These are phyloP conservation scores for Tuber magnatum DNA, from an alignment of 495 filamentous ascomycete species.

Conservation along the genomic window DNA sequence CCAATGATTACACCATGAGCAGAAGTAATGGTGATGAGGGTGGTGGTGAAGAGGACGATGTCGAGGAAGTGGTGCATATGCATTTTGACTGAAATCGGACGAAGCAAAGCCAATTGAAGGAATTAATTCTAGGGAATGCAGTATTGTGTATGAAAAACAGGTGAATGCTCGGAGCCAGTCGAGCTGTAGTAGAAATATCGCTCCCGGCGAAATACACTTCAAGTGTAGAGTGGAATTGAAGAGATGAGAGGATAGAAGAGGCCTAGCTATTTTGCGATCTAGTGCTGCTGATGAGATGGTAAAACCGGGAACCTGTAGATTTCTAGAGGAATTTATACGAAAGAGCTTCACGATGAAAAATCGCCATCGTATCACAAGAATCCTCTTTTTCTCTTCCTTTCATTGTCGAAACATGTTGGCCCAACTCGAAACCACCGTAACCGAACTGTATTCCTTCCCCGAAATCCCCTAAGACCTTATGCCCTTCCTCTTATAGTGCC, in stretches of 20 bases:
- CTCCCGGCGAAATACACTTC: neutral
- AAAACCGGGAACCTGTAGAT: neutral
- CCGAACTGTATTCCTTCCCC: too few species aligned
- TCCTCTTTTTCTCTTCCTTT: too few species aligned
- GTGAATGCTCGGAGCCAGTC: neutral
- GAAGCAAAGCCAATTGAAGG: neutral
- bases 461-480: too few species aligned
- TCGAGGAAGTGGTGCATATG: neutral
- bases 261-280: neutral
- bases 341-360: too few species aligned
- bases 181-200: neutral
- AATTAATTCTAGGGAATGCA: neutral
- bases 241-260: neutral
- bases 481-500: too few species aligned
- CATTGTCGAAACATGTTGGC: too few species aligned
- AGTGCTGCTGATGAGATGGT: neutral
- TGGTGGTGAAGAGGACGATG: neutral
- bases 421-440: too few species aligned
- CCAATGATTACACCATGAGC: conserved; percentile 49
- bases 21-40: conserved; percentile 14
- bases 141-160: neutral
- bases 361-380: too few species aligned
- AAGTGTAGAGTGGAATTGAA: neutral
- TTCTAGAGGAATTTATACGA: too few species aligned
- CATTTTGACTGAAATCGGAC: neutral